Base-by-base conservation (phyloP, 306 rosid species). In the Glycine tomentella region DNA sequence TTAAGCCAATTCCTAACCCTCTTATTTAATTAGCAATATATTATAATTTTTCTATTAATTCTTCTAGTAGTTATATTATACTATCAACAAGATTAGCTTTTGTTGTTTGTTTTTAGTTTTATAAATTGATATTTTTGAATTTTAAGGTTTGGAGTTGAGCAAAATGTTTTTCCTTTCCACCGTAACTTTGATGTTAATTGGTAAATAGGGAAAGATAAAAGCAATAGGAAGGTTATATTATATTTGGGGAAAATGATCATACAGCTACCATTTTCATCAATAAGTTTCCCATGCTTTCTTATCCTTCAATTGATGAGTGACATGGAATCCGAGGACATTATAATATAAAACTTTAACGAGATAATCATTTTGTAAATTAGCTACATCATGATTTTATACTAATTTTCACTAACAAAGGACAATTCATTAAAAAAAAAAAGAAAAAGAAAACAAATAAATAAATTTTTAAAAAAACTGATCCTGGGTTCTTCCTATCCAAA, bases 341-440 rank as follows among this genome's bases (percentile, higher is more conserved):
- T n/a, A 77, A 70, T 62, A 15, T 77, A 17, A 84, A 79, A 74
- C 0, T 48, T 34, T 13, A 81, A 71, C 55, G 0, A 59, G 78
- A 74, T 40, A 33, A 75, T 49, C 64, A 84, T 61, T 80, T 82
- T 84, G 80, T 83, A 84, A 90, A 88, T 79, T 82, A 88, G 76
- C 93, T 91, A 91, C 87, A 85, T 72, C 88, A 76, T 82, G 84
- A 88, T 90, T 90, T 75, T 91, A 90, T 91, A 89, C 48, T 46
- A 42, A 42, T 82, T 84, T 88, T 72, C 65, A 80, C 87, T 85
- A 87, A 25, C 31, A 25, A 86, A 84, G 61, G 82, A 51, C 77
- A 81, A 76, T 79, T 72, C 87, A 73, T 86, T 73, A 45, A 72
- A 59, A 58, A 58, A 20, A 7, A 15, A 69, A n/a, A n/a, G n/a